Evolutionary conservation across 345 rosid genomes (phyloP), one percentile per base, ranked within the genome.

Genomic region (Aethionema arabicum): DNA sequence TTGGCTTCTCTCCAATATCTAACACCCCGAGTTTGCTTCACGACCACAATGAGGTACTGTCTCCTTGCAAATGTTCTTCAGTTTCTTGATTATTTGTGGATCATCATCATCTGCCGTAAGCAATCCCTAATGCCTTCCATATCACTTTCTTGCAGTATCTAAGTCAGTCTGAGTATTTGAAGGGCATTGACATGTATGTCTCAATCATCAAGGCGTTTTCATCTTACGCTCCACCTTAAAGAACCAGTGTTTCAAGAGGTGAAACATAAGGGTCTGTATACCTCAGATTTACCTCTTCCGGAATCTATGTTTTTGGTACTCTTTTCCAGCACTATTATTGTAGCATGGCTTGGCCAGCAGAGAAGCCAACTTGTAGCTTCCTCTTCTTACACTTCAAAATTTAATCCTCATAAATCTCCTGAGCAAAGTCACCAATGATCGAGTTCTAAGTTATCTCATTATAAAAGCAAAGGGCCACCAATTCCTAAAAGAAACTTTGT

Each of bases 1-100:
- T 91, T 69, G 91, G 96, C 29, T 87, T 90, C 74, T 87, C 96
- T 42, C 96, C 93, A 0, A 87, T 91, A 82, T 85, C 81, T 39
- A 84, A 91, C 70, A 91, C 98, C 12, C 96, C 96, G 46, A 29
- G 79, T 53, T 85, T 91, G 65, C 83, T 84, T 61, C 98, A 91
- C 51, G 95, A 79, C 65, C 96, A 91, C 44, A 85, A 88, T 46
- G 95, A 91, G 98, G 95, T 83, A 53, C 16, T 27, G 42, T 14
- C 14, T 11, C 32, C 7, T 21, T 32, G 31, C 11, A 35, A 37
- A 56, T 7, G 32, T 46, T 5, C 16, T 60, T 60, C 12, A 4
- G 9, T n/a, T 15, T 47, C 32, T 33, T 4, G 30, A 38, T 57
- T 29, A 16, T 12, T 56, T 21, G 56, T 37, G 46, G 42, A n/a